Base-by-base conservation (phyloP, 495 filamentous ascomycete genomes). In the Neurospora sp. region DNA sequence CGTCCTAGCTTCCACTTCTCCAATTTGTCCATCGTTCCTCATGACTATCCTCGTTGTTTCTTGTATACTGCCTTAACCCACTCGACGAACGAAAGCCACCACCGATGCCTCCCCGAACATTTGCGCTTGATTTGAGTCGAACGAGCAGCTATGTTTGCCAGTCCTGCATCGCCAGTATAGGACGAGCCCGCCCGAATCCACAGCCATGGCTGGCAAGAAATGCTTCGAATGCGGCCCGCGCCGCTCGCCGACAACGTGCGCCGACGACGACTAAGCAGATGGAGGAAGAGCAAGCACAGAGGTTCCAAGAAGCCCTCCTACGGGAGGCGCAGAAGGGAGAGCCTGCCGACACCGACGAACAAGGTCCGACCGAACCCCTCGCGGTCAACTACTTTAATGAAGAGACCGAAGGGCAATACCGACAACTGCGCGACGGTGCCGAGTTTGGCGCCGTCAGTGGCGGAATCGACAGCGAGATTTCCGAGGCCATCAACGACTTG, bases 401-500 rank as follows among this genome's bases (percentile, higher is more conserved):
- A 75, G 85, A 87, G 69, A 74, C 78, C 39, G 35, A 79, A 44
- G 83, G 87, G 11, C 68, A 72, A 27, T 73, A 81, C 37, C 78
- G 75, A 35, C 78, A 73, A 16, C 69, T 85, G n/a, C 75, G 70
- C 53, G 72, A 81, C 70, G 70, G 78, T 38, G 76, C 81, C 8
- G 81, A 82, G 44, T 85, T 85, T 71, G 68, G 77, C 66, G 86
- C 85, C 16, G 78, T 78, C 27, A 69, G 75, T 71, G 86, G 87
- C 35, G 83, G 80, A 31, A 81, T 87, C 70, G 79, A 85, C 22
- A 76, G 82, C 73, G 81, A 82, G 37, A 70, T 81, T 18, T 73
- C 73, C 37, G 81, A 85, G 41, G 80, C 83, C 68, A 84, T 85
- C 48, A 77, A 81, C 70, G 74, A 85, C 73, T 75, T 91, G 40